Evolutionary conservation across 2,329 filamentous ascomycete genomes (phyloP), one percentile per base, ranked within the genome.

Genomic region (Aspergillus ochraceoroseus): DNA sequence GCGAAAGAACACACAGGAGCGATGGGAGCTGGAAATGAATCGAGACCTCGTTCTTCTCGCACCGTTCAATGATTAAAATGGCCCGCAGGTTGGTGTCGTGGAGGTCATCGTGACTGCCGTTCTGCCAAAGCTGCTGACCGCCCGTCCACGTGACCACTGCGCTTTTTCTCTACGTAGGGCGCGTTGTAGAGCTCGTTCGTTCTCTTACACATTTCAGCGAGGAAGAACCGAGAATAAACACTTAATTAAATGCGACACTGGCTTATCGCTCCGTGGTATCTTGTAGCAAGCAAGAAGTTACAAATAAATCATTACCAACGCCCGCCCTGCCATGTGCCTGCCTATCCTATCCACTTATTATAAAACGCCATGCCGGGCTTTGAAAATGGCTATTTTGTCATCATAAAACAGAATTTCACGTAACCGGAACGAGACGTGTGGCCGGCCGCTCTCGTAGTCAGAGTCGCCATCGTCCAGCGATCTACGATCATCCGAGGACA

Each of bases 391-490:
- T 38, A 87, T 79, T 63, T 87, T 86, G 59, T 90, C 85, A 59
- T 90, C 86, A 55, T 87, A 89, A 63, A 87, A 90, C 47, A 89
- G 64, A 48, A 92, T 90, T 68, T 90, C 85, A 46, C 84, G 72
- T 50, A 90, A 67, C 39, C 79, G 74, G 44, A 89, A 72, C 53
- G 74, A 67, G 19, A 65, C 59, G 4, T 54, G 53, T 12, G 55
- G 58, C 44, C 52, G 53, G 26, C 63, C 57, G 36, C 61, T 65
- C 11, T 65, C 70, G 11, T 66, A 65, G 6, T 53, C 54, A 7
- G 46, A 49, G 66, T 68, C 70, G 4, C 73, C 71, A n/a, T 70
- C 70, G 7, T 71, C 67, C 2, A 49, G 52, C 19, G 40, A 48
- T 22, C 43, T 47, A 17, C 48, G 48, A 27, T 58, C 57, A 15